These are phyloP conservation scores for Sporothrix pallida DNA, from an alignment of 2,329 filamentous ascomycete genomes.

Conservation along the genomic window DNA sequence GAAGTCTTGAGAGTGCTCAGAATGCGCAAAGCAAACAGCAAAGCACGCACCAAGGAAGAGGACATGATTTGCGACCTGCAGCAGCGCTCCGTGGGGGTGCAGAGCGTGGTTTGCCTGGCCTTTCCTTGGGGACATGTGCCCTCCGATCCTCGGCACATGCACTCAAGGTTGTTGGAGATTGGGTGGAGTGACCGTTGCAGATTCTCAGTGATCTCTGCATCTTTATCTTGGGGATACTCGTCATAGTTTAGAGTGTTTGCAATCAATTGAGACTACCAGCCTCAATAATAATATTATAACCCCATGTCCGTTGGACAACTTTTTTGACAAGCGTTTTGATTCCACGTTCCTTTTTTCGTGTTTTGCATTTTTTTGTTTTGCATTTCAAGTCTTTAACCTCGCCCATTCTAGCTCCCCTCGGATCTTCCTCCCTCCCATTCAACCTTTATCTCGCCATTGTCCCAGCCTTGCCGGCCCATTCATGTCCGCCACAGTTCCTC, in stretches of 20 bases:
- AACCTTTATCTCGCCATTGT: background rate
- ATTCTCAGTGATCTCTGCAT: background rate
- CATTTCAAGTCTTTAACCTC: no score
- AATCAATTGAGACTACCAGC: no score
- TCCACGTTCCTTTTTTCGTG: background rate
- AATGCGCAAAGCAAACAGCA: background rate
- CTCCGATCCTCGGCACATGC: conserved; percentile 7
- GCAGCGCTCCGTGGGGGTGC: conserved; percentile 1
- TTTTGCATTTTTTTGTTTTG: no score
- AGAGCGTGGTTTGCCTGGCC: background rate
- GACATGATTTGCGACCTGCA: conserved; percentile 2
- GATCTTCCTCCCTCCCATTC: background rate
- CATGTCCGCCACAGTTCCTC: background rate
- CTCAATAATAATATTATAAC: no score
- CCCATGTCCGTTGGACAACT: no score
- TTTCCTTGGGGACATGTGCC: no score
- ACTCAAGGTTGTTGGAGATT: no score
- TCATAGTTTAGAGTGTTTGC: no score
- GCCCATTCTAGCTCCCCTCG: background rate
- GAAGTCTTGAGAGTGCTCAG: background rate
- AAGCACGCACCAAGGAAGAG: background rate
- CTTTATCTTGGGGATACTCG: background rate
- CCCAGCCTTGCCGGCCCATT: conserved; percentile 1
- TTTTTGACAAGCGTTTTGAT: background rate
- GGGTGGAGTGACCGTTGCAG: background rate